A percentile compares a stretch with the other conserved stretches of the same genome.
Evolutionary conservation across 2,329 filamentous ascomycete genomes (phyloP).

Genomic region (Sporothrix schenckii): DNA sequence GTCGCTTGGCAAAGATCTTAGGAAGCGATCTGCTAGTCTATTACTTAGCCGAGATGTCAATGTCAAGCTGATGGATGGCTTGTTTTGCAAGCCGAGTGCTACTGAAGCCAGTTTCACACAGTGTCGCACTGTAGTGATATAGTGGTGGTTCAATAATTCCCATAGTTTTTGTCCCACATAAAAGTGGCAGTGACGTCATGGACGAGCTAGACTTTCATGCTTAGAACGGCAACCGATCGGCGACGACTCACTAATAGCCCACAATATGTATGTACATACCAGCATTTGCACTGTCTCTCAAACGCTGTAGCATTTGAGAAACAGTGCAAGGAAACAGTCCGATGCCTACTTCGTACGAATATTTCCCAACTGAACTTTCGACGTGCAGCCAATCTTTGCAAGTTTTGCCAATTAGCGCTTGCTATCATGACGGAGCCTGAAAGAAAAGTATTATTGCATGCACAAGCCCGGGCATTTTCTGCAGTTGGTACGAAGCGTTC

Average conservation of each 20-base stretch:
- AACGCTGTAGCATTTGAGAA: neutral
- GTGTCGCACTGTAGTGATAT: neutral
- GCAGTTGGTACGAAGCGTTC: neutral
- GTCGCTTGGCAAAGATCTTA: slow-evolving; percentile 16
- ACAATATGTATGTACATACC: slow-evolving; percentile 30
- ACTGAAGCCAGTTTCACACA: neutral
- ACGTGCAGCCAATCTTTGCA: neutral
- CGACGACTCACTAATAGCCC: slow-evolving; percentile 32
- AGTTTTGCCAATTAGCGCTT: neutral
- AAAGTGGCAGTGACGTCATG: slow-evolving; percentile 60
- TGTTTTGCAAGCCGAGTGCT: no score
- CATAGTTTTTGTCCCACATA: slow-evolving; percentile 45
- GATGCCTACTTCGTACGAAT: neutral
- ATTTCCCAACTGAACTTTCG: neutral
- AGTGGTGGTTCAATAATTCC: no score
- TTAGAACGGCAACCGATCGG: slow-evolving; percentile 41
- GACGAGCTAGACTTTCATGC: slow-evolving; percentile 62
- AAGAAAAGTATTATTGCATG: neutral
- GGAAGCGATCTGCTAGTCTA: neutral
- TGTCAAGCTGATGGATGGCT: neutral
- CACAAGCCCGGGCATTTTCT: neutral
- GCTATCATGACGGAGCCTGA: neutral
- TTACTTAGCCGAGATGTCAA: neutral
- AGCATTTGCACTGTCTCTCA: neutral
- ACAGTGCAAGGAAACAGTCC: neutral